Evolutionary conservation across 148 eudicot genomes (phyloP).

Genomic region (Rhododendron kiyosumense): DNA sequence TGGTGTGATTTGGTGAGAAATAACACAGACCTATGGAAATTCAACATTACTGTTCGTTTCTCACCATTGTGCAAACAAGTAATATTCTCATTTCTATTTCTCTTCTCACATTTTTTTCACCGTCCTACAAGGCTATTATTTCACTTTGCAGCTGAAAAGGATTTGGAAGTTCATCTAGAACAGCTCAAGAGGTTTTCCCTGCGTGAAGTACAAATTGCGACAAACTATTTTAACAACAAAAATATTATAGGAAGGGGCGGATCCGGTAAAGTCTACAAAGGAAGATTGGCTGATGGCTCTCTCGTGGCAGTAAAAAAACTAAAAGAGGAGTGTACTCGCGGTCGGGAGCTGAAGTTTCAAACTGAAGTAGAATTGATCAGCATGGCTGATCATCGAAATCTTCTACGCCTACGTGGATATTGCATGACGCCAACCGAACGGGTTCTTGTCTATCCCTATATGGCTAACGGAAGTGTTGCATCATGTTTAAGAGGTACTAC

Average conservation of each 20-base stretch:
- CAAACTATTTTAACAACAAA: constrained; percentile 61
- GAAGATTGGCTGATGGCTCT: constrained; percentile 71
- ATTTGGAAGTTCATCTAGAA: constrained; percentile 36
- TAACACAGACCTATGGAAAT: background rate
- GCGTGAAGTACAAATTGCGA: constrained; percentile 73
- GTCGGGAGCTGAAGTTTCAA: constrained; percentile 77
- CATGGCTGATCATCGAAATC: constrained; percentile 82
- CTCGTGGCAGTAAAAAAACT: constrained; percentile 79
- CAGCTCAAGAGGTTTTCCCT: constrained; percentile 76
- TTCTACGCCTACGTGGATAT: constrained; percentile 67
- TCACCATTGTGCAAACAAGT: background rate
- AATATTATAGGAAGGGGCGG: constrained; percentile 79
- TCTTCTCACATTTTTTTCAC: background rate
- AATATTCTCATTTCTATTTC: background rate
- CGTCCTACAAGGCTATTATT: background rate
- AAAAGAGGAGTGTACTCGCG: constrained; percentile 74
- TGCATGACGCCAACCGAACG: constrained; percentile 84
- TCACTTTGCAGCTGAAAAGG: constrained; percentile 61
- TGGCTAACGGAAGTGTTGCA: constrained; percentile 81
- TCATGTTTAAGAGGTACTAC: constrained; percentile 72
- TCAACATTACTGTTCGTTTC: background rate
- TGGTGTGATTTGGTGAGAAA: background rate
- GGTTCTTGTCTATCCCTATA: constrained; percentile 71
- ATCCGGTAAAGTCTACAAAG: constrained; percentile 86
- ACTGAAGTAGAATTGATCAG: constrained; percentile 82